Percentiles rank a stretch among this genome's conserved stretches.
Conservation (phyloP, 345 rosid species). For the Physaria fendleri region DNA sequence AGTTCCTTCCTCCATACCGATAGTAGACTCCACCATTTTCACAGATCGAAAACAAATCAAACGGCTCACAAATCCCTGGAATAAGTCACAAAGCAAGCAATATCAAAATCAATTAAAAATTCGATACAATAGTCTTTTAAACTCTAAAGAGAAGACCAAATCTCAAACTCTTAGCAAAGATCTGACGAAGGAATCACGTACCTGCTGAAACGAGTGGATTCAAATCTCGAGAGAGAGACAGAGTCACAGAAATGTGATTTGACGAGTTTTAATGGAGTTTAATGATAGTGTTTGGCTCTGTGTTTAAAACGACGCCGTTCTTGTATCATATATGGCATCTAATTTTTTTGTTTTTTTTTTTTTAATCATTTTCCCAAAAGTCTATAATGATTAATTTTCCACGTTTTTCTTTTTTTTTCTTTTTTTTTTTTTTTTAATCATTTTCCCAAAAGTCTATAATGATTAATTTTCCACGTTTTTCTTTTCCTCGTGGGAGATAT, state of each 20-base stretch:
- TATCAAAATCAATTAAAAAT: background rate
- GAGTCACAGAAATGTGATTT: conserved; percentile 4
- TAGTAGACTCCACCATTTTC: conserved; percentile 40
- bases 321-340: conserved; percentile 21
- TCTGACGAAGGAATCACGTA: conserved; percentile 18
- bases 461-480: background rate
- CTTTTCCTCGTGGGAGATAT: background rate
- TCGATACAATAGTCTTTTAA: background rate
- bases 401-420: background rate
- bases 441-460: background rate
- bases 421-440: no score
- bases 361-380: background rate
- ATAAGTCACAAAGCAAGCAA: background rate
- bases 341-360: conserved; percentile 14
- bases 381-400: background rate
- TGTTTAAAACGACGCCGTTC: conserved; percentile 22
- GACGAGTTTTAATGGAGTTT: background rate
- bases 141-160: background rate
- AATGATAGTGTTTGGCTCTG: conserved; percentile 12
- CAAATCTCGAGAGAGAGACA: background rate
- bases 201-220: conserved; percentile 20
- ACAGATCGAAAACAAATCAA: conserved; percentile 26
- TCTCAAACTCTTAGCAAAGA: background rate
- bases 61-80: conserved; percentile 7
- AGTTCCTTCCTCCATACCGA: conserved; percentile 60